These are phyloP conservation scores for Suillus cothurnatus DNA, from an alignment of 768 basidiomycete species.

Conservation along the genomic window DNA sequence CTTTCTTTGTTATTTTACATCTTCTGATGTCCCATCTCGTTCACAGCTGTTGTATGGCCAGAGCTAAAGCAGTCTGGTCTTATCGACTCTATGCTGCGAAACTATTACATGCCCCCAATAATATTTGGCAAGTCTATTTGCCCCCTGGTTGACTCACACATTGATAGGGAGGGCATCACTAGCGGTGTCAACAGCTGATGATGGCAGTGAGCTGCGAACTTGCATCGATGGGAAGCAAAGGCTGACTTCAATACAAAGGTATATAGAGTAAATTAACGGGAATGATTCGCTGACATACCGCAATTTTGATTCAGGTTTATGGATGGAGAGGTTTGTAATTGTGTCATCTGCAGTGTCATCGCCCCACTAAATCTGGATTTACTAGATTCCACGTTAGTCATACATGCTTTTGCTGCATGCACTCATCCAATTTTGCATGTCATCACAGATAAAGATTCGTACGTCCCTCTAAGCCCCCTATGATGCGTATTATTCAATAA, in stretches of 20 bases:
- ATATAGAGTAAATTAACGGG: not conserved
- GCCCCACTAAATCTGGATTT: constrained; percentile 10
- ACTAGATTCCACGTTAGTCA: constrained; percentile 47
- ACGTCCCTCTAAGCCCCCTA: constrained; percentile 15
- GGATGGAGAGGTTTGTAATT: constrained; percentile 51
- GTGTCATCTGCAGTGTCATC: not conserved
- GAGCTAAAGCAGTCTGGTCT: constrained; percentile 60
- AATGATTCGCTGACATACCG: not conserved
- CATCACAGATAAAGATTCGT: constrained; percentile 44
- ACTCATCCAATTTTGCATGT: constrained; percentile 12
- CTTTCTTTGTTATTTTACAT: not conserved
- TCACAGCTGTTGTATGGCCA: constrained; percentile 63
- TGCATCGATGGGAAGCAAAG: constrained; percentile 80
- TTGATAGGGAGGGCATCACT: not conserved
- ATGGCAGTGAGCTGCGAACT: constrained; percentile 46
- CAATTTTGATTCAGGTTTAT: constrained; percentile 45
- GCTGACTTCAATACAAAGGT: constrained; percentile 66
- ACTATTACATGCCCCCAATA: constrained; percentile 68
- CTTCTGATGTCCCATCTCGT: not conserved
- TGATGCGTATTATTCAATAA: not conserved
- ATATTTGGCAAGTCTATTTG: constrained; percentile 53
- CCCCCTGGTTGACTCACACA: constrained; percentile 6
- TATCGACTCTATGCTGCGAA: constrained; percentile 65
- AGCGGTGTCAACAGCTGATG: constrained; percentile 43
- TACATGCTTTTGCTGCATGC: not conserved